Conservation (phyloP, 2,329 filamentous ascomycete species). For the Xylariaceae sp. region DNA sequence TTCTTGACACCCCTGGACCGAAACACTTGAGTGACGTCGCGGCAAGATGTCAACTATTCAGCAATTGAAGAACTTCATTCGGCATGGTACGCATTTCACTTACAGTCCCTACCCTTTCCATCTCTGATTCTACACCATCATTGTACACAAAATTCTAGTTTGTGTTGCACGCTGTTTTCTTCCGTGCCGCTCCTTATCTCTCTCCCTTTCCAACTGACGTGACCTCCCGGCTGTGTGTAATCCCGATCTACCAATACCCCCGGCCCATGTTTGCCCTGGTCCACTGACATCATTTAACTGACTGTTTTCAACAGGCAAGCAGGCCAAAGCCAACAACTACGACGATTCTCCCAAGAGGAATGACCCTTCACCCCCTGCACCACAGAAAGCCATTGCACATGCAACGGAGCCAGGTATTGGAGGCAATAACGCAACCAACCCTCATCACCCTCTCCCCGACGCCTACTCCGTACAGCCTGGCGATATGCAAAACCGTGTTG, state of each 20-base stretch:
- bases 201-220: slow-evolving; percentile 1
- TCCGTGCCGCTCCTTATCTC: slow-evolving; percentile 1
- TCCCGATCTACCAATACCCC: slow-evolving; percentile 12
- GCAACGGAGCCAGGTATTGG: slow-evolving; percentile 40
- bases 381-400: slow-evolving; percentile 53
- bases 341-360: slow-evolving; percentile 49
- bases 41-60: slow-evolving; percentile 70
- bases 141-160: slow-evolving; percentile 2
- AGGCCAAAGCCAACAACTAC: slow-evolving; percentile 68
- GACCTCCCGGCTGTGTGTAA: slow-evolving; percentile 1
- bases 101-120: slow-evolving; percentile 19
- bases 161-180: slow-evolving; percentile 1
- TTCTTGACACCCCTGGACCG: slow-evolving; percentile 9
- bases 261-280: slow-evolving; percentile 13
- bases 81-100: slow-evolving; percentile 58
- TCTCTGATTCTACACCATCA: slow-evolving; percentile 6
- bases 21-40: slow-evolving; percentile 23
- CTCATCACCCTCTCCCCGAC: slow-evolving; percentile 43
- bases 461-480: slow-evolving; percentile 61
- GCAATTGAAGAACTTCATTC: slow-evolving; percentile 96
- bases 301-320: slow-evolving; percentile 62
- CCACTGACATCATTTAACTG: slow-evolving; percentile 32
- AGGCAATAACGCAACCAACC: slow-evolving; percentile 44
- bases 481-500: slow-evolving; percentile 62
- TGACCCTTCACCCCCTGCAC: slow-evolving; percentile 41